Evolutionary conservation across 164 flowering plant genomes (phyloP), one percentile per base, ranked within the genome.

Genomic region (Echeveria elegans): DNA sequence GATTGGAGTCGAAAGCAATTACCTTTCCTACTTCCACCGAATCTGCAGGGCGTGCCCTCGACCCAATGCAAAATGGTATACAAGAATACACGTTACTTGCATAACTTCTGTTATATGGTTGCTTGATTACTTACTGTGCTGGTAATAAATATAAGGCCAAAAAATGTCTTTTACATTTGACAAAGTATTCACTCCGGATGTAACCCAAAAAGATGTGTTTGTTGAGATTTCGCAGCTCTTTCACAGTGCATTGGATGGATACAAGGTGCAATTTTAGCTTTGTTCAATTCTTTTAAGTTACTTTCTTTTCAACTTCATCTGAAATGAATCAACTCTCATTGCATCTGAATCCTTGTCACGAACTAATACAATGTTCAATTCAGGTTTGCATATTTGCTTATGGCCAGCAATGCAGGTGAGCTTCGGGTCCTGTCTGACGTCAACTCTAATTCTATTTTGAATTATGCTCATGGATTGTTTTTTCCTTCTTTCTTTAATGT

Each of bases 351-450:
- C 45, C 45, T 15, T 40, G 11, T 9, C 15, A 40, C 2, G 6
- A 40, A 40, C 45, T 40, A 40, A 40, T 15, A 40, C 8, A 40
- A 12, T 40, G 11, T 40, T 40, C 10, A 29, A 65, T 72, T 60
- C 83, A 94, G 98, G 99, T 95, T 48, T 94, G 97, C 67, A 92
- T 94, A 38, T 94, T 94, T 74, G 96, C 97, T 15, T 94, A 94
- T 79, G 99, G 99, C 96, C 6, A 94, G 90, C 88, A 65, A 82
- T 94, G 96, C 97, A 94, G 96, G 99, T 89, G 21, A 15, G 36
- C 23, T 7, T 19, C 23, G 19, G 23, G 2, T 47, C n/a, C 21
- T 47, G 23, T 4, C 52, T 4, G 3, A 21, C 4, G 2, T 40
- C 11, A 40, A 34, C 3, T 40, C 45, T 40, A 15, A 2, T 7